Percentiles rank a stretch among this genome's conserved stretches.
Conservation (phyloP, 805 yeast genomes). For the Wickerhamomyces bisporus region DNA sequence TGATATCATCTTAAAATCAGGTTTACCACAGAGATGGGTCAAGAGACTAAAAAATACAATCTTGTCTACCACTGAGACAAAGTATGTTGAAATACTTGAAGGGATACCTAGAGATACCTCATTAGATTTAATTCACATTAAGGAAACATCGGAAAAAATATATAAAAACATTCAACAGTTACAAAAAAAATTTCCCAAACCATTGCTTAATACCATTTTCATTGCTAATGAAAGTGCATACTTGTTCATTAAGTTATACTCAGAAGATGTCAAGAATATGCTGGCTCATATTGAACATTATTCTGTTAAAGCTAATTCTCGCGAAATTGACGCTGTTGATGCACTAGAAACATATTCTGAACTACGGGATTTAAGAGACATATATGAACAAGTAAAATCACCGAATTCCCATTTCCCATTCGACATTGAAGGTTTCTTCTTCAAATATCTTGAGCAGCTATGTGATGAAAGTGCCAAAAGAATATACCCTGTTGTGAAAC, state of each 20-base stretch:
- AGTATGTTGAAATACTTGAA: constrained; percentile 38
- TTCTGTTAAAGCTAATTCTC: constrained; percentile 21
- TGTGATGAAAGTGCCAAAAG: constrained; percentile 40
- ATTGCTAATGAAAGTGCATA: constrained; percentile 46
- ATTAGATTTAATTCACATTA: constrained; percentile 48
- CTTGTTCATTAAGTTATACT: constrained; percentile 46
- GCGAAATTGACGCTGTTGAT: constrained; percentile 44
- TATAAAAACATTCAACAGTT: constrained; percentile 42
- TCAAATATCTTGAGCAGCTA: constrained; percentile 37
- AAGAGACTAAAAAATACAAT: constrained; percentile 31
- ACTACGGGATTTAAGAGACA: constrained; percentile 46
- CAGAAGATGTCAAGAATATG: constrained; percentile 48
- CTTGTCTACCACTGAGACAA: constrained; percentile 36
- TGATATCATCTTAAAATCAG: constrained; percentile 28
- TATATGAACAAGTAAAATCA: constrained; percentile 44
- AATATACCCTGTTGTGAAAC: constrained; percentile 42
- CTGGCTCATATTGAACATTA: constrained; percentile 44
- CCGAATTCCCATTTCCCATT: constrained; percentile 38
- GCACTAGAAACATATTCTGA: constrained; percentile 52
- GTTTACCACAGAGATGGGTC: constrained; percentile 40
- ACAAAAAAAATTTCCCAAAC: constrained; percentile 55
- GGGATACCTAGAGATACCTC: constrained; percentile 56
- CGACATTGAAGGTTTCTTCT: constrained; percentile 53
- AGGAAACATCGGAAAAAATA: constrained; percentile 50
- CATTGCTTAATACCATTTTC: constrained; percentile 53